These are phyloP conservation scores for Fusarium sp. DNA, from an alignment of 2,329 filamentous ascomycete genomes.

Conservation along the genomic window DNA sequence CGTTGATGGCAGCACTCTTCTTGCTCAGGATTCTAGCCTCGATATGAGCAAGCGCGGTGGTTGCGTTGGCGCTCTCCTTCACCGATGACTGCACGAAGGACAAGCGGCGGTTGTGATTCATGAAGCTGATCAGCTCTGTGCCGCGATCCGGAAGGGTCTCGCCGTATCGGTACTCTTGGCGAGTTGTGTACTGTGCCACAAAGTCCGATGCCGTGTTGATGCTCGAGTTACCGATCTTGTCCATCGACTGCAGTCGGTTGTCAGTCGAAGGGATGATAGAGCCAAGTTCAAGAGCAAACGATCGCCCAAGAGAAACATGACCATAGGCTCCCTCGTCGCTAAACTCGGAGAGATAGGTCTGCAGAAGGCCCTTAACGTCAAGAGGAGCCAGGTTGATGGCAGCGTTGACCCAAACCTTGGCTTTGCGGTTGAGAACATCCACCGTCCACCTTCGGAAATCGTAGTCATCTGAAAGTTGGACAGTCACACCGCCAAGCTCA, in stretches of 20 bases:
- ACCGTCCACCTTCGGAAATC: slow-evolving; percentile 83
- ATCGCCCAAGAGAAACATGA: slow-evolving; percentile 90
- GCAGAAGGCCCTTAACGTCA: slow-evolving; percentile 93
- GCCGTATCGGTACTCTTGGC: slow-evolving; percentile 93
- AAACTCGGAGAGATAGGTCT: slow-evolving; percentile 96
- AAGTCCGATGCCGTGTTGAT: slow-evolving; percentile 97
- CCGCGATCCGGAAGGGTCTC: slow-evolving; percentile 79
- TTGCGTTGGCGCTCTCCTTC: slow-evolving; percentile 67
- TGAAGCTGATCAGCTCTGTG: slow-evolving; percentile 72
- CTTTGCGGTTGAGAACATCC: slow-evolving; percentile 79
- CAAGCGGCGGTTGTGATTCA: slow-evolving; percentile 65
- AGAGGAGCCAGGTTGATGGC: slow-evolving; percentile 88
- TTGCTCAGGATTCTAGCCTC: slow-evolving; percentile 77
- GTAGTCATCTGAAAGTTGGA: slow-evolving; percentile 96
- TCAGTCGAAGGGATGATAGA: slow-evolving; percentile 87
- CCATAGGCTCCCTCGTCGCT: slow-evolving; percentile 92
- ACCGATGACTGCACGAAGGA: slow-evolving; percentile 65
- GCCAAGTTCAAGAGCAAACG: slow-evolving; percentile 94
- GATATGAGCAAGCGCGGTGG: slow-evolving; percentile 77
- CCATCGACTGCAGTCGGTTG: slow-evolving; percentile 85
- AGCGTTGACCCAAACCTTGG: slow-evolving; percentile 82
- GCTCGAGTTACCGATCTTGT: slow-evolving; percentile 76
- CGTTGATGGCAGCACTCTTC: slow-evolving; percentile 76
- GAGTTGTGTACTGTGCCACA: slow-evolving; percentile 94
- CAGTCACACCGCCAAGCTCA: slow-evolving; percentile 78